These are phyloP conservation scores for Diaporthe citri DNA, from an alignment of 2,329 filamentous ascomycete genomes.

Conservation along the genomic window DNA sequence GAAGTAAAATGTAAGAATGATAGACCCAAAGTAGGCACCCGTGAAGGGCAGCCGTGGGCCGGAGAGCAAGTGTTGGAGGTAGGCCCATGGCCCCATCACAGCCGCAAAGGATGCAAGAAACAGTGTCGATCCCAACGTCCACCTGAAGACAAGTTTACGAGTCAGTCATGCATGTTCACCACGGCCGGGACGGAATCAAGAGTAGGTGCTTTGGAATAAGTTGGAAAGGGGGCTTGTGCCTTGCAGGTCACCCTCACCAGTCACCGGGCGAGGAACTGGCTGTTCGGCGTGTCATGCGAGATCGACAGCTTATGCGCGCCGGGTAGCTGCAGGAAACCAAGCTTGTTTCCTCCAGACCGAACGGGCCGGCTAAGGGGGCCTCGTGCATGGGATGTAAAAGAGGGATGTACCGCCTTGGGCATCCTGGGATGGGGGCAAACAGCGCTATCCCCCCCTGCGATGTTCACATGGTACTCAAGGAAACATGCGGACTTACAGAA, in stretches of 20 bases:
- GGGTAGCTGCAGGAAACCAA: constrained; percentile 52
- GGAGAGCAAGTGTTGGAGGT: constrained; percentile 86
- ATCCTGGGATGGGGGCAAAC: constrained; percentile 3
- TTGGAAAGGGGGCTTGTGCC: constrained; percentile 37
- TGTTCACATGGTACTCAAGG: constrained; percentile 38
- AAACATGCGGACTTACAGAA: constrained; percentile 80
- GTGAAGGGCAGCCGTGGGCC: constrained; percentile 91
- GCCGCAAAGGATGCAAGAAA: constrained; percentile 95
- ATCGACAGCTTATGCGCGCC: constrained; percentile 48
- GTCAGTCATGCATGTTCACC: constrained; percentile 19
- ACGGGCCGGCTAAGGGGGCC: constrained; percentile 32
- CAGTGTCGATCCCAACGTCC: constrained; percentile 91
- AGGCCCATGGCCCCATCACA: constrained; percentile 90
- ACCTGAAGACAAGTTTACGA: constrained; percentile 67
- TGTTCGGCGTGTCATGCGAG: constrained; percentile 44
- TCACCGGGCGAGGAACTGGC: constrained; percentile 42
- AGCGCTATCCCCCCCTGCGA: constrained; percentile 23
- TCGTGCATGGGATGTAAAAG: constrained; percentile 35
- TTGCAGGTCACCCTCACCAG: constrained; percentile 44
- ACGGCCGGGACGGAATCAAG: background rate
- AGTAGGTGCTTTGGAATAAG: constrained; percentile 4
- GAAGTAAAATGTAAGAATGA: constrained; percentile 90
- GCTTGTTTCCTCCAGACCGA: constrained; percentile 40
- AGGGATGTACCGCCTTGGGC: constrained; percentile 29
- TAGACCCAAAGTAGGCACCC: constrained; percentile 93